These are phyloP conservation scores for Solanum dulcamara DNA, from an alignment of 257 asterid species.

Conservation along the genomic window DNA sequence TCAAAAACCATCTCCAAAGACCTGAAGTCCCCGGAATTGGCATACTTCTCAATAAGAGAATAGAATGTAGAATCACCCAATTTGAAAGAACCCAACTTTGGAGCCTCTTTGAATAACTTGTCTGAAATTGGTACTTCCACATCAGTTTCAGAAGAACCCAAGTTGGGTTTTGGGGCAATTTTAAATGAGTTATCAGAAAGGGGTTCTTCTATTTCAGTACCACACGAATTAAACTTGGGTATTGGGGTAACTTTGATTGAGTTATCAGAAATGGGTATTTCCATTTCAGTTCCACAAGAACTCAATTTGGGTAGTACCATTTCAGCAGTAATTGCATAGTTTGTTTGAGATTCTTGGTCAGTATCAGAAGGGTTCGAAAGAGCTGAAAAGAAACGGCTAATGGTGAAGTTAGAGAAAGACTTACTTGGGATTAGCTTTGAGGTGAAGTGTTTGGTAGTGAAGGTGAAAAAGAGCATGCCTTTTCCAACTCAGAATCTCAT, in stretches of 20 bases:
- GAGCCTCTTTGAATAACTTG: slow-evolving; percentile 35
- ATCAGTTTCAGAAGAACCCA: slow-evolving; percentile 4
- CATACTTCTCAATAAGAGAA: slow-evolving; percentile 60
- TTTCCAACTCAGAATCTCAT: neutral
- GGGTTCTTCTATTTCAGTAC: neutral
- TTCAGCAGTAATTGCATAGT: neutral
- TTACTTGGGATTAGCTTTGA: slow-evolving; percentile 27
- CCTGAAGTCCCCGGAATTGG: slow-evolving; percentile 47
- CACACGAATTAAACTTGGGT: neutral
- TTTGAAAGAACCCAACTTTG: slow-evolving; percentile 49
- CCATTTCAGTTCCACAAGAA: slow-evolving; percentile 1
- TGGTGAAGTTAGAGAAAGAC: slow-evolving; percentile 11
- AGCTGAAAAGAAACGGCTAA: slow-evolving; percentile 25
- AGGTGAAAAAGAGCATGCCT: slow-evolving; percentile 36
- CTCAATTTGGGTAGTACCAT: neutral
- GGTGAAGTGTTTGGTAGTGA: slow-evolving; percentile 17
- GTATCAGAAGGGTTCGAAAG: slow-evolving; percentile 1
- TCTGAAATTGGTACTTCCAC: slow-evolving; percentile 38
- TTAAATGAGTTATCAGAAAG: neutral
- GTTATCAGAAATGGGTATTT: neutral
- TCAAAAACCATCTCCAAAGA: slow-evolving; percentile 56
- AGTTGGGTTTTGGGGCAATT: neutral
- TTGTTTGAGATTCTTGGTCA: neutral
- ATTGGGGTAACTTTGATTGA: neutral
- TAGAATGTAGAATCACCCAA: slow-evolving; percentile 81